A percentile compares a stretch with the other conserved stretches of the same genome.
phyloP scores from a whole-genome alignment of 305 asterid species.

The Ilex paraguariensis region DNA sequence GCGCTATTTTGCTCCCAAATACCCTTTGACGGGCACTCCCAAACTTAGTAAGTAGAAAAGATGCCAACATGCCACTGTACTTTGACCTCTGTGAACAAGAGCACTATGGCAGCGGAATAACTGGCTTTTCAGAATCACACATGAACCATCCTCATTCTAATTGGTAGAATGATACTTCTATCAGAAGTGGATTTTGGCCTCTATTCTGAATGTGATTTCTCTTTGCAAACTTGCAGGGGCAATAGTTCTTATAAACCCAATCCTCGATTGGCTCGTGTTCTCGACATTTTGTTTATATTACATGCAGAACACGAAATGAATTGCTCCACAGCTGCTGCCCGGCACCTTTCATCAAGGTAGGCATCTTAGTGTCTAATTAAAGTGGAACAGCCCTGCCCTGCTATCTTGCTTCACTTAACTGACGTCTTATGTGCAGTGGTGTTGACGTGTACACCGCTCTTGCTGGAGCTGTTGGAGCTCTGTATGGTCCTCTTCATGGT shows the following conservation, averaged over 20 bases:
- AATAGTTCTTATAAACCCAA: conserved; percentile 89
- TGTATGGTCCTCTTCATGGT: conserved; percentile 99
- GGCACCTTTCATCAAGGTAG: conserved; percentile 98
- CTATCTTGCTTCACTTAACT: not conserved
- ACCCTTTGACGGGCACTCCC: no score
- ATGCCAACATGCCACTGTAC: no score
- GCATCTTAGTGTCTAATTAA: conserved; percentile 16
- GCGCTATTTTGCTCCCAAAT: no score
- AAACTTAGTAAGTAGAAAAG: no score
- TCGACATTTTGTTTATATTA: conserved; percentile 87
- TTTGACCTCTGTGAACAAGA: no score
- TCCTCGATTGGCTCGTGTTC: conserved; percentile 94
- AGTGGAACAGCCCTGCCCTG: conserved; percentile 5
- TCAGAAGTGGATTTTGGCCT: no score
- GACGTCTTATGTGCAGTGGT: conserved; percentile 58
- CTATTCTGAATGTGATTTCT: not conserved
- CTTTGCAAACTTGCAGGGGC: conserved; percentile 56
- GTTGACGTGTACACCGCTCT: conserved; percentile 98
- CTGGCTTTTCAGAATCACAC: no score
- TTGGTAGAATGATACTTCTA: no score
- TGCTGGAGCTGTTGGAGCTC: conserved; percentile 99
- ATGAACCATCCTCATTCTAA: no score
- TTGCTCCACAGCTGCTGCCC: conserved; percentile 98
- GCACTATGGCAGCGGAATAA: no score
- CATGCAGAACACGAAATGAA: conserved; percentile 99